A percentile compares a stretch with the other conserved stretches of the same genome.
These are phyloP conservation scores for Venturia pyrina DNA, from an alignment of 2,329 filamentous ascomycete species.

Conservation along the genomic window DNA sequence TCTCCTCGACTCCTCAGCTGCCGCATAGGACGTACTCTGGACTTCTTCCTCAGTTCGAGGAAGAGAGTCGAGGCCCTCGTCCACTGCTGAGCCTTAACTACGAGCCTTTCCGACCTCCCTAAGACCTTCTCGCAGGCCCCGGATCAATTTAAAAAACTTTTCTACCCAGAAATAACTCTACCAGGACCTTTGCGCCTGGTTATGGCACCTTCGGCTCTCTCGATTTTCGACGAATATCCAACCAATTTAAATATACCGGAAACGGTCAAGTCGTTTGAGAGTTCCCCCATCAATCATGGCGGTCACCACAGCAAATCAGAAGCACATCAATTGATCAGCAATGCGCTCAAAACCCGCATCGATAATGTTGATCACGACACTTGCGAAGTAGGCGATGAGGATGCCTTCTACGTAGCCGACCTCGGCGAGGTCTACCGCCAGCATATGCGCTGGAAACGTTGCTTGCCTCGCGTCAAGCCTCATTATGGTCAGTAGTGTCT, in stretches of 20 bases:
- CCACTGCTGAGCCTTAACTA: constrained; percentile 74
- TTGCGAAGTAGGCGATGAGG: constrained; percentile 88
- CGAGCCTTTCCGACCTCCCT: constrained; percentile 91
- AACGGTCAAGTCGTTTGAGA: constrained; percentile 10
- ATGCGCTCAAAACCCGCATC: constrained; percentile 78
- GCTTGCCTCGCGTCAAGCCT: constrained; percentile 82
- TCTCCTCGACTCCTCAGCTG: constrained; percentile 51
- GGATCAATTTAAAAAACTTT: constrained; percentile 8
- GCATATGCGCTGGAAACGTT: constrained; percentile 95
- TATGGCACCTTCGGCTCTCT: constrained; percentile 14
- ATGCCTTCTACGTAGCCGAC: constrained; percentile 97
- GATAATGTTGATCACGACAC: constrained; percentile 74
- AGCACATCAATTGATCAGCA: constrained; percentile 73
- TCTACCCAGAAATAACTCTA: constrained; percentile 22
- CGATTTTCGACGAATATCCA: constrained; percentile 22
- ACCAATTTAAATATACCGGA: constrained; percentile 29
- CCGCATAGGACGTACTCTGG: constrained; percentile 98
- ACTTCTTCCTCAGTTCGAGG: constrained; percentile 99
- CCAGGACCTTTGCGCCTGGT: constrained; percentile 15
- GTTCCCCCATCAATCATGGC: constrained; percentile 19
- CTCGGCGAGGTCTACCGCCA: constrained; percentile 98
- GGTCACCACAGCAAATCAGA: constrained; percentile 33
- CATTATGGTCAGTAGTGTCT: constrained; percentile 66
- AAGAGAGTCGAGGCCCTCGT: constrained; percentile 97
- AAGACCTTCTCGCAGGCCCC: constrained; percentile 43